Evolutionary conservation across 2,329 filamentous ascomycete species (phyloP).

Genomic region (Plenodomus biglobosus): DNA sequence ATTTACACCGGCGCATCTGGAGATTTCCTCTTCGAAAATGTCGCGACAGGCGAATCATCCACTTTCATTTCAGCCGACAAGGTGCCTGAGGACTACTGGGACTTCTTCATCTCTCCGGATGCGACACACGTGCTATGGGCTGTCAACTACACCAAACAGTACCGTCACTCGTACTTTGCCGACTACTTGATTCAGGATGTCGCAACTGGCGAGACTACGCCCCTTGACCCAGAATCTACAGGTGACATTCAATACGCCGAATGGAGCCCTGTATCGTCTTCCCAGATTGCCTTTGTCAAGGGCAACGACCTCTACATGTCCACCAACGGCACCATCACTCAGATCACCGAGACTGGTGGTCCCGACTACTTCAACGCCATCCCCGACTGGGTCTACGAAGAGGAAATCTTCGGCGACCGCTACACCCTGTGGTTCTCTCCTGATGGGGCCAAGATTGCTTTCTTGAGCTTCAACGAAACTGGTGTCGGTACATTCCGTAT

Average conservation of each 20-base stretch:
- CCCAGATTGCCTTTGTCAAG: conserved; percentile 67
- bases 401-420: conserved; percentile 58
- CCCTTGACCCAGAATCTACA: conserved; percentile 60
- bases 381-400: conserved; percentile 66
- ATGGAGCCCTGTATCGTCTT: conserved; percentile 58
- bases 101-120: conserved; percentile 65
- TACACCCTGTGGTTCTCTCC: conserved; percentile 61
- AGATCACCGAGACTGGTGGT: conserved; percentile 62
- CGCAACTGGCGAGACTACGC: conserved; percentile 55
- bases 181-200: conserved; percentile 67
- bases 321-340: conserved; percentile 56
- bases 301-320: conserved; percentile 66
- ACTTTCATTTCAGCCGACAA: conserved; percentile 62
- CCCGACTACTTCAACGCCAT: conserved; percentile 63
- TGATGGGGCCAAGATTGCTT: conserved; percentile 58
- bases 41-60: conserved; percentile 58
- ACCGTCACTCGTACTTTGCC: conserved; percentile 68
- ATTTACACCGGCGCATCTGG: conserved; percentile 56
- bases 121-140: conserved; percentile 62
- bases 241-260: conserved; percentile 69
- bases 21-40: conserved; percentile 62
- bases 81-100: conserved; percentile 57
- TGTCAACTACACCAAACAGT: conserved; percentile 68
- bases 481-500: conserved; percentile 67
- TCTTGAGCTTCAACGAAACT: conserved; percentile 63